These are phyloP conservation scores for Eruca vesicaria DNA, from an alignment of 441 rosid genomes.

Conservation along the genomic window DNA sequence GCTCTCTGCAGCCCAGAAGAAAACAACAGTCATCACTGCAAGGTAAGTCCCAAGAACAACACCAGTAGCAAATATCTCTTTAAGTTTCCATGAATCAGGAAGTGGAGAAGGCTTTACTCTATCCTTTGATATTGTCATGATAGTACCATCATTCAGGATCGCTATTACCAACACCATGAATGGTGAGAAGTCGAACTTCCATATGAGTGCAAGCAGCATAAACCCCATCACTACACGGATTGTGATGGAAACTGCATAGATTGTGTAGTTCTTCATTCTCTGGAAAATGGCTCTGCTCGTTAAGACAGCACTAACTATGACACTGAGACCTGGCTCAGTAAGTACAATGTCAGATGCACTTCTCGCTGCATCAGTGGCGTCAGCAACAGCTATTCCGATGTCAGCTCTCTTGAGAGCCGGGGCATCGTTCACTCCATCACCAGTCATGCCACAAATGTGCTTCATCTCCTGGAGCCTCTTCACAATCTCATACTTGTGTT, in stretches of 20 bases:
- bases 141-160: constrained; percentile 68
- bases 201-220: constrained; percentile 60
- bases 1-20: constrained; percentile 55
- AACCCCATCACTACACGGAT: constrained; percentile 68
- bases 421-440: constrained; percentile 78
- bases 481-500: constrained; percentile 77
- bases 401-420: constrained; percentile 73
- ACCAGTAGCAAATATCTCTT: constrained; percentile 68
- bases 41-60: constrained; percentile 60
- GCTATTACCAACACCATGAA: constrained; percentile 72
- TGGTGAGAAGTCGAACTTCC: constrained; percentile 76
- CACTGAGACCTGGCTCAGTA: constrained; percentile 74
- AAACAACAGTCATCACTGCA: constrained; percentile 69
- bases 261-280: constrained; percentile 71
- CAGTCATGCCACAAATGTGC: constrained; percentile 75
- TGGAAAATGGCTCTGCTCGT: constrained; percentile 78
- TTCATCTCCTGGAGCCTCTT: constrained; percentile 60
- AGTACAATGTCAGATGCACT: constrained; percentile 71
- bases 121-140: constrained; percentile 75
- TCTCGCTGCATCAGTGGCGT: constrained; percentile 74
- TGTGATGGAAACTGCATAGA: constrained; percentile 61
- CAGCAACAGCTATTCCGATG: constrained; percentile 71
- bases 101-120: constrained; percentile 74
- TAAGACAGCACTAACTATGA: constrained; percentile 66
- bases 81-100: constrained; percentile 76